Evolutionary conservation across 2,329 filamentous ascomycete genomes (phyloP).

Genomic region (Allantophomopsis cytisporea): DNA sequence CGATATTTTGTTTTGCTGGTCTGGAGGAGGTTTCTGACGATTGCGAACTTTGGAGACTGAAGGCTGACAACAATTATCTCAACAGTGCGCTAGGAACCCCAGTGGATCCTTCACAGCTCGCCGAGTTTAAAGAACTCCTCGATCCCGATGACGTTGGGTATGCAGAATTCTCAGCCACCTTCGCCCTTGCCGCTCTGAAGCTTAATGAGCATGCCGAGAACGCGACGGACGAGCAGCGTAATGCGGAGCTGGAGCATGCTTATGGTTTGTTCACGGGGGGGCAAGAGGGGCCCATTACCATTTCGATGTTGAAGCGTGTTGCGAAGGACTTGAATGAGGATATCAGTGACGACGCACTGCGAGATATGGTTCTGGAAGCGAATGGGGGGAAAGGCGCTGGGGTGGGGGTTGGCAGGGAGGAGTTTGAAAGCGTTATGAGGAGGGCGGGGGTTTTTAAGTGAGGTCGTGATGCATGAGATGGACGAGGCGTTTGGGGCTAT

Average conservation of each 20-base stretch:
- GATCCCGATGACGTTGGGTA: constrained; percentile 73
- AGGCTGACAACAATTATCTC: neutral
- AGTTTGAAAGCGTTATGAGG: constrained; percentile 26
- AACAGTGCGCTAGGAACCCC: constrained; percentile 71
- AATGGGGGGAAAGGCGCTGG: constrained; percentile 66
- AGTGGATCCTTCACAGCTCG: constrained; percentile 48
- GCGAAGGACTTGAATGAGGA: constrained; percentile 74
- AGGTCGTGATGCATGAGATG: neutral
- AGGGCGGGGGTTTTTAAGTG: constrained; percentile 17
- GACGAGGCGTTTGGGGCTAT: constrained; percentile 1
- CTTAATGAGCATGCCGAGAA: constrained; percentile 47
- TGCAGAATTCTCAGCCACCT: constrained; percentile 67
- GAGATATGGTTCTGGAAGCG: constrained; percentile 91
- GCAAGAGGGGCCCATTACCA: constrained; percentile 53
- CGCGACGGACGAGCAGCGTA: constrained; percentile 36
- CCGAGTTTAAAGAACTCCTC: constrained; percentile 65
- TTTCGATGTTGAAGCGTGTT: constrained; percentile 66
- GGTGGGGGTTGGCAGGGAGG: constrained; percentile 59
- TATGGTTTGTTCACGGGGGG: constrained; percentile 65
- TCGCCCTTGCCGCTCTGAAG: constrained; percentile 81
- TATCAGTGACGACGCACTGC: constrained; percentile 68
- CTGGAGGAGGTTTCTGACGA: neutral
- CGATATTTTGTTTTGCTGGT: neutral
- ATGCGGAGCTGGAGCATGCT: constrained; percentile 64
- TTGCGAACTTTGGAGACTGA: neutral